Conservation (phyloP, 2,329 filamentous ascomycete species). For the Lasiodiplodia citricola region DNA sequence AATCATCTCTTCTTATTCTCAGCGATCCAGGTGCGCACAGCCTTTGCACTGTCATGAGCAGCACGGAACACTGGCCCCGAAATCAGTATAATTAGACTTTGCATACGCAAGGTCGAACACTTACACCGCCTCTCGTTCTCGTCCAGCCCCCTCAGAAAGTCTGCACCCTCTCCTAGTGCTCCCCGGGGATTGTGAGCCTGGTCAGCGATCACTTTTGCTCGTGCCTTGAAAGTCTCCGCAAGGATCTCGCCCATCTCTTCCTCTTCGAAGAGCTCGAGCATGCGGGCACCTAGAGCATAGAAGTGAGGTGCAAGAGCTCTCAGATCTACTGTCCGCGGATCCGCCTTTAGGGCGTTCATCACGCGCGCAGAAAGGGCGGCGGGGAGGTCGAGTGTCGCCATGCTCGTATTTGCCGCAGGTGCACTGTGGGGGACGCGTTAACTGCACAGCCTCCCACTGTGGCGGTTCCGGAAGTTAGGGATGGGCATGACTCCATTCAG, state of each 20-base stretch:
- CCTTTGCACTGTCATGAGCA: slow-evolving; percentile 54
- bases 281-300: slow-evolving; percentile 81
- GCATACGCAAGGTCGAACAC: slow-evolving; percentile 32
- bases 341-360: slow-evolving; percentile 87
- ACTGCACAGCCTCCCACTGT: neutral
- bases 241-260: slow-evolving; percentile 73
- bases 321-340: slow-evolving; percentile 83
- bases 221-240: slow-evolving; percentile 75
- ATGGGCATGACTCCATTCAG: neutral
- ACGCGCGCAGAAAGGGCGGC: slow-evolving; percentile 77
- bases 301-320: slow-evolving; percentile 85
- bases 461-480: neutral
- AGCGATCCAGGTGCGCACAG: slow-evolving; percentile 52
- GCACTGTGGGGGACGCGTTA: neutral
- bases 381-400: slow-evolving; percentile 79
- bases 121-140: slow-evolving; percentile 79
- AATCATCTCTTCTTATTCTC: slow-evolving; percentile 42
- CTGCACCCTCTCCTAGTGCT: slow-evolving; percentile 68
- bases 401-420: slow-evolving; percentile 40
- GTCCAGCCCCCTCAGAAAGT: slow-evolving; percentile 87
- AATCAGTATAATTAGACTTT: slow-evolving; percentile 25
- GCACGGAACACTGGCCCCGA: slow-evolving; percentile 50
- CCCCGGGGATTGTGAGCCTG: slow-evolving; percentile 85
- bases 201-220: slow-evolving; percentile 82
- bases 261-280: slow-evolving; percentile 91